Percentiles rank a stretch among this genome's conserved stretches.
Conservation (phyloP, 306 rosid species). For the Quercus mongolica region DNA sequence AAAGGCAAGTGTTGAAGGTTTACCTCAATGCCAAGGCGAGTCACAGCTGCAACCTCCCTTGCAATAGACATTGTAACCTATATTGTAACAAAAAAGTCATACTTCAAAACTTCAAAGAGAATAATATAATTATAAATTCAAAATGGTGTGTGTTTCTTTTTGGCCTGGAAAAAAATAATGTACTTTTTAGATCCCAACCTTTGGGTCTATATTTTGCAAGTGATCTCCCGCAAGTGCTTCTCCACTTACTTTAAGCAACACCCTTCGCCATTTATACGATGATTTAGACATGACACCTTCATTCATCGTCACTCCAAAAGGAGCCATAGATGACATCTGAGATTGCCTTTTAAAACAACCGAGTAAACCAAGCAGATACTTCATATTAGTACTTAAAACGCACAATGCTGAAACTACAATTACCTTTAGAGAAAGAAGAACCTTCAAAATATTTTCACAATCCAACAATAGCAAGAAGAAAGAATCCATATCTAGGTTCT, state of each 20-base stretch:
- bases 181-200: slow-evolving; percentile 42
- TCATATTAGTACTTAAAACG: background rate
- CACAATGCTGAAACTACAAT: background rate
- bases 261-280: slow-evolving; percentile 76
- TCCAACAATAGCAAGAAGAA: background rate
- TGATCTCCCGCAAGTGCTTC: slow-evolving; percentile 98
- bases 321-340: slow-evolving; percentile 51
- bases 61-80: slow-evolving; percentile 93
- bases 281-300: slow-evolving; percentile 44
- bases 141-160: background rate
- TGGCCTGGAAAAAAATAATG: background rate
- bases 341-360: slow-evolving; percentile 28
- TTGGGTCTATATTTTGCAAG: slow-evolving; percentile 84
- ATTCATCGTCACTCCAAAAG: slow-evolving; percentile 52
- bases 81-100: background rate
- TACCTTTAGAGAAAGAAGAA: background rate
- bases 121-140: background rate
- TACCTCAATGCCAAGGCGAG: slow-evolving; percentile 98
- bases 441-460: background rate
- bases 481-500: background rate
- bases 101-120: slow-evolving; percentile 13
- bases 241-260: slow-evolving; percentile 95
- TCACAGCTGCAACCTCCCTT: slow-evolving; percentile 91
- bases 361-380: background rate
- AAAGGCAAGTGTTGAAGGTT: background rate